Conservation (phyloP, 768 basidiomycete species). For the Pleurotus djamor region DNA sequence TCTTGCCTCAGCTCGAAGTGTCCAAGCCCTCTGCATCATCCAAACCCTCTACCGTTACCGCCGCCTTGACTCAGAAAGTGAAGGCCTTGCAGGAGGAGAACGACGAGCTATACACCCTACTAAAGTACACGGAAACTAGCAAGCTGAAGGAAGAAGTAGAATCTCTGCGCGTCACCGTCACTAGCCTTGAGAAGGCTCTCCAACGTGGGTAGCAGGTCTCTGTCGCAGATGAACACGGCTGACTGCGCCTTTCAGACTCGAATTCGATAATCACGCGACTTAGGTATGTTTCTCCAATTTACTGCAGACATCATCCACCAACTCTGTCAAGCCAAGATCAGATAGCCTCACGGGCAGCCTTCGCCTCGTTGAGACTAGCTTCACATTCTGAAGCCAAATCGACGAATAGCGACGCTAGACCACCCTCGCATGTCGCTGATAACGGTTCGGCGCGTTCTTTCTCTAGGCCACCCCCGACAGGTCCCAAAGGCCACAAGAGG, state of each 20-base stretch:
- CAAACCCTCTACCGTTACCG: conserved; percentile 54
- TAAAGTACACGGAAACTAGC: conserved; percentile 75
- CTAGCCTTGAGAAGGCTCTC: conserved; percentile 70
- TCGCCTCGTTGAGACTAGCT: conserved; percentile 18
- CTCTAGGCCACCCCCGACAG: conserved; percentile 68
- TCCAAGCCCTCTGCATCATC: conserved; percentile 23
- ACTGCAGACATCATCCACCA: conserved; percentile 8
- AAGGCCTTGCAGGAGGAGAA: conserved; percentile 82
- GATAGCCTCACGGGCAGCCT: conserved; percentile 71
- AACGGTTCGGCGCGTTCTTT: conserved; percentile 24
- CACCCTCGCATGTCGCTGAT: conserved; percentile 10
- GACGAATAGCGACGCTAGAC: background rate
- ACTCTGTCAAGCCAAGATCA: conserved; percentile 47
- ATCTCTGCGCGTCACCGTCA: conserved; percentile 63
- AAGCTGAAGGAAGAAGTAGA: conserved; percentile 81
- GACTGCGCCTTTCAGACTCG: conserved; percentile 52
- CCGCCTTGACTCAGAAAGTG: conserved; percentile 75
- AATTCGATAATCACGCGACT: conserved; percentile 68
- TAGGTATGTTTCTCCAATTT: conserved; percentile 42
- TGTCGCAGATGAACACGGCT: conserved; percentile 4
- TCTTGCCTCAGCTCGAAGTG: conserved; percentile 65
- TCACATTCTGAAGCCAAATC: background rate
- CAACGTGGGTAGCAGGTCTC: conserved; percentile 49
- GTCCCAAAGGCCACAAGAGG: conserved; percentile 80
- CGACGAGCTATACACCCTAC: conserved; percentile 77